phyloP scores from a whole-genome alignment of 1,139 yeast genomes.

The Saccharomyces hybrid region DNA sequence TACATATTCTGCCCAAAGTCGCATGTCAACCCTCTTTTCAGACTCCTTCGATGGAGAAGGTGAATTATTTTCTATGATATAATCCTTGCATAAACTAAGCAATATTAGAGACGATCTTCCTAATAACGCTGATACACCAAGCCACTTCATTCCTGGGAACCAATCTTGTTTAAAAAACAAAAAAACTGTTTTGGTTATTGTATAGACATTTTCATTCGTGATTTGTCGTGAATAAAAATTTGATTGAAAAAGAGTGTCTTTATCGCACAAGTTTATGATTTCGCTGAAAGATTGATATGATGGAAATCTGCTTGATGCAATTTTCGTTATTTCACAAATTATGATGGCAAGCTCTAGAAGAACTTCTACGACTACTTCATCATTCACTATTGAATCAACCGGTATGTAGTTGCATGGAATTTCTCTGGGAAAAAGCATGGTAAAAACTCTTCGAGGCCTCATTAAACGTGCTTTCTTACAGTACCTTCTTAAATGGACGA shows the following conservation, averaged over 20 bases:
- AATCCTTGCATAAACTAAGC: slow-evolving; percentile 51
- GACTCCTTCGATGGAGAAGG: slow-evolving; percentile 40
- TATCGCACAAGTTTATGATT: slow-evolving; percentile 34
- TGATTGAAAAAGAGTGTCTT: slow-evolving; percentile 37
- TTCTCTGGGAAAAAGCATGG: slow-evolving; percentile 58
- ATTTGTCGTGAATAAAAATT: slow-evolving; percentile 27
- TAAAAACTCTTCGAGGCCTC: slow-evolving; percentile 55
- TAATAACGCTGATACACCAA: slow-evolving; percentile 56
- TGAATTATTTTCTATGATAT: slow-evolving; percentile 46
- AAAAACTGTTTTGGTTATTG: slow-evolving; percentile 47
- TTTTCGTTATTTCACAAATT: slow-evolving; percentile 49
- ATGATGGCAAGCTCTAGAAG: slow-evolving; percentile 61
- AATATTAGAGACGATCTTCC: slow-evolving; percentile 53
- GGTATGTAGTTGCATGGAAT: slow-evolving; percentile 62
- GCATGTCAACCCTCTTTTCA: slow-evolving; percentile 45
- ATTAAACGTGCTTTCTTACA: slow-evolving; percentile 47
- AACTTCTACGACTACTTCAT: slow-evolving; percentile 64
- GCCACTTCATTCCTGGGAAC: slow-evolving; percentile 63
- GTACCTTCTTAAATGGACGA: slow-evolving; percentile 47
- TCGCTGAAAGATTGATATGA: slow-evolving; percentile 40
- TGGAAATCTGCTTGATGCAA: slow-evolving; percentile 44
- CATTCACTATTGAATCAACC: slow-evolving; percentile 68
- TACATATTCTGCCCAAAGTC: slow-evolving; percentile 60
- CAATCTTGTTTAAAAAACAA: slow-evolving; percentile 50
- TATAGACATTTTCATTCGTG: slow-evolving; percentile 30